A percentile compares a stretch with the other conserved stretches of the same genome.
These are phyloP conservation scores for Botrytis cinerea DNA, from an alignment of 2,329 filamentous ascomycete genomes.

Conservation along the genomic window DNA sequence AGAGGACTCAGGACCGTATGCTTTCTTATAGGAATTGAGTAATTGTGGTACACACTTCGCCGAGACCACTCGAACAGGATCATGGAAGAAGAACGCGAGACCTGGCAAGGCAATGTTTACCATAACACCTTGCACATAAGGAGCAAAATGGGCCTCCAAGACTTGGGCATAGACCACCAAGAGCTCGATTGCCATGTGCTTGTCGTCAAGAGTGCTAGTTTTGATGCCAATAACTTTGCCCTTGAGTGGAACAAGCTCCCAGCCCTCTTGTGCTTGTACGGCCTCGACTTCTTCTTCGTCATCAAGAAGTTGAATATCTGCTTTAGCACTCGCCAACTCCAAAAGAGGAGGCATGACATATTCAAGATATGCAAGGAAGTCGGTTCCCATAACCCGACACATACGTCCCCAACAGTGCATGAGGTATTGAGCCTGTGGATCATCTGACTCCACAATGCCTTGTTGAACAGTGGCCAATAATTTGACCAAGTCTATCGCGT, in stretches of 20 bases:
- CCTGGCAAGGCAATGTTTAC: slow-evolving; percentile 94
- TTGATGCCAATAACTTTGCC: slow-evolving; percentile 98
- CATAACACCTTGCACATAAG: slow-evolving; percentile 90
- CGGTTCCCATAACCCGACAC: slow-evolving; percentile 87
- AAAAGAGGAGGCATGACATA: slow-evolving; percentile 94
- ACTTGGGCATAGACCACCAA: slow-evolving; percentile 97
- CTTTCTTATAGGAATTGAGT: slow-evolving; percentile 90
- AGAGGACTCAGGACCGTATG: slow-evolving; percentile 77
- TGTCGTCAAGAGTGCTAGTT: slow-evolving; percentile 95
- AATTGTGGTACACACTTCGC: slow-evolving; percentile 93
- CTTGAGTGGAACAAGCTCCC: slow-evolving; percentile 95
- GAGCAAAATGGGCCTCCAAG: slow-evolving; percentile 87
- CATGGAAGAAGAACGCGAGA: slow-evolving; percentile 98
- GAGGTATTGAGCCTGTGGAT: slow-evolving; percentile 94
- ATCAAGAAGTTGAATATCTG: slow-evolving; percentile 93
- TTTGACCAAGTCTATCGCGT: slow-evolving; percentile 85
- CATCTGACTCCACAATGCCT: slow-evolving; percentile 84
- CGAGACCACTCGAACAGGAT: slow-evolving; percentile 91
- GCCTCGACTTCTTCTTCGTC: slow-evolving; percentile 93
- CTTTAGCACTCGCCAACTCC: slow-evolving; percentile 89
- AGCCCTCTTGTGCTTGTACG: slow-evolving; percentile 92
- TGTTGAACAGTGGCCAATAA: slow-evolving; percentile 84
- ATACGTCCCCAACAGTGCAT: slow-evolving; percentile 99
- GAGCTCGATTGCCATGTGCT: slow-evolving; percentile 99
- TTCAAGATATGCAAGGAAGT: slow-evolving; percentile 90